Evolutionary conservation across 805 yeast species (phyloP).

Genomic region (Saccharomyces mikatae): DNA sequence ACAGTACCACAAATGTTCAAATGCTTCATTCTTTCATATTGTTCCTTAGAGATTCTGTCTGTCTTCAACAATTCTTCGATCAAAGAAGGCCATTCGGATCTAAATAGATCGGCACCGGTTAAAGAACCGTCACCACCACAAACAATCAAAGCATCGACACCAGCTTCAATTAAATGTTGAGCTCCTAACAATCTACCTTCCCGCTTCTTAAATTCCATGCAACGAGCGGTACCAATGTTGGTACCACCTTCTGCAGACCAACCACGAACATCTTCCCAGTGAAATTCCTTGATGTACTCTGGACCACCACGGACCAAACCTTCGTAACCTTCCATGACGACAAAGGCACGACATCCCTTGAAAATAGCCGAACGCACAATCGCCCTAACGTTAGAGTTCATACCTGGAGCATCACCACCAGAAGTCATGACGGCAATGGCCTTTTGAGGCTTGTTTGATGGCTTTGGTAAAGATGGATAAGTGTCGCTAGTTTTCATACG

Average conservation of each 20-base stretch:
- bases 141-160: conserved; percentile 70
- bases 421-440: conserved; percentile 73
- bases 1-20: conserved; percentile 68
- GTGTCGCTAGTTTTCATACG: conserved; percentile 9
- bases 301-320: conserved; percentile 63
- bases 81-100: conserved; percentile 71
- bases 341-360: conserved; percentile 58
- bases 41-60: conserved; percentile 39
- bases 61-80: conserved; percentile 47
- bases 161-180: conserved; percentile 56
- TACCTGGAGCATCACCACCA: conserved; percentile 79
- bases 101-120: conserved; percentile 73
- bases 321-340: conserved; percentile 65
- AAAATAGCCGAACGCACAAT: conserved; percentile 61
- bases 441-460: conserved; percentile 21
- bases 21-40: conserved; percentile 42
- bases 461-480: conserved; percentile 18
- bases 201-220: conserved; percentile 57
- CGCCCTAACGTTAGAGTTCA: conserved; percentile 71
- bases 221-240: conserved; percentile 70
- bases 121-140: conserved; percentile 82
- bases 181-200: conserved; percentile 59
- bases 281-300: conserved; percentile 46
- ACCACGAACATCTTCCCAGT: conserved; percentile 68
- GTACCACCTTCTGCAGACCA: conserved; percentile 70